Conservation (phyloP, 768 basidiomycete species). For the Daedaleopsis nitida region DNA sequence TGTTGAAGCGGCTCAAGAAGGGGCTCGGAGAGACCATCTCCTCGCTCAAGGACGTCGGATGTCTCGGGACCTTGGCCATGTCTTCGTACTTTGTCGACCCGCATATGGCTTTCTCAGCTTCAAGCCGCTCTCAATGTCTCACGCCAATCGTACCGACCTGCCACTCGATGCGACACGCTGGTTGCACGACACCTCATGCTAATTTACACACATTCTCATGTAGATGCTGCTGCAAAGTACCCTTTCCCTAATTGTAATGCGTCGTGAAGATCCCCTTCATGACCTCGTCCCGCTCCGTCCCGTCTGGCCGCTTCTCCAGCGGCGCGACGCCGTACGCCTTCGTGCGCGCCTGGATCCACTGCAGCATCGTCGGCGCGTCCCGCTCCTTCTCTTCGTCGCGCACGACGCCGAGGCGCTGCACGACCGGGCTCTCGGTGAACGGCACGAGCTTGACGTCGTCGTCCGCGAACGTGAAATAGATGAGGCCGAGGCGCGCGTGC, state of each 20-base stretch:
- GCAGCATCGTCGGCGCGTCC: constrained; percentile 31
- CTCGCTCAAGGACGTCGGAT: too few species aligned
- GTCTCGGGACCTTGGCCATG: too few species aligned
- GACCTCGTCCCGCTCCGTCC: constrained; percentile 52
- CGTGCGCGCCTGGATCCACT: constrained; percentile 35
- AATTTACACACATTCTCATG: too few species aligned
- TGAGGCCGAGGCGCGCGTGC: constrained; percentile 36
- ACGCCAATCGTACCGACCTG: too few species aligned
- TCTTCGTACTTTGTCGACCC: too few species aligned
- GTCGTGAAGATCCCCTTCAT: constrained; percentile 59
- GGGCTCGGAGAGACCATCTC: too few species aligned
- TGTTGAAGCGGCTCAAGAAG: too few species aligned
- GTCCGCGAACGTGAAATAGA: constrained; percentile 38
- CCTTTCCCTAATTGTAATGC: constrained; percentile 48
- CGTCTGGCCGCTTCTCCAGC: constrained; percentile 35
- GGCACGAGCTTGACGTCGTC: constrained; percentile 34
- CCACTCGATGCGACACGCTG: too few species aligned
- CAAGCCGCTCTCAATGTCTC: too few species aligned
- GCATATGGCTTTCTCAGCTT: too few species aligned
- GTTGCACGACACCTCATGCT: too few species aligned
- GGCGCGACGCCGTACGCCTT: constrained; percentile 28
- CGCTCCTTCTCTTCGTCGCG: constrained; percentile 24
- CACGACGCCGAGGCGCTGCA: constrained; percentile 34
- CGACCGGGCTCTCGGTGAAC: constrained; percentile 32
- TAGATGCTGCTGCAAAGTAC: too few species aligned